Percentiles rank a stretch among this genome's conserved stretches.
Conservation (phyloP, 1,284 basidiomycete species). For the Cutaneotrichosporon dermatis region DNA sequence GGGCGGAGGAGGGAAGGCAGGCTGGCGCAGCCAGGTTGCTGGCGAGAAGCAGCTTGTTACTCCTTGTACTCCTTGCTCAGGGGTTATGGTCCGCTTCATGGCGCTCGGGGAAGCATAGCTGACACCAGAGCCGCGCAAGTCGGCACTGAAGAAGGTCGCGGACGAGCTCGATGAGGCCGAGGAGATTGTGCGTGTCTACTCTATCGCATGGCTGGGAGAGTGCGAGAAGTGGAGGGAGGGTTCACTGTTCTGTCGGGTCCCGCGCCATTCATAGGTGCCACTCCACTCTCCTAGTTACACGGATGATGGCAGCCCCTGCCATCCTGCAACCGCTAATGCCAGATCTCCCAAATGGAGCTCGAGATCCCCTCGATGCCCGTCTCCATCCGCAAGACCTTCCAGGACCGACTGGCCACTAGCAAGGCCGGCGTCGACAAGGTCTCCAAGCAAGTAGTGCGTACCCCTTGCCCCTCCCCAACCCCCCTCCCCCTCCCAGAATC, state of each 20-base stretch:
- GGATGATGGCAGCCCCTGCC: too few relatives aligned
- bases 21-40: not conserved
- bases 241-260: too few relatives aligned
- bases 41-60: too few relatives aligned
- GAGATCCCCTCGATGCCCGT: slow-evolving; percentile 95
- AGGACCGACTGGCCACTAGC: slow-evolving; percentile 64
- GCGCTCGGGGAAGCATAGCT: too few relatives aligned
- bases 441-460: slow-evolving; percentile 64
- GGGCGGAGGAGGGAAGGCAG: too few relatives aligned
- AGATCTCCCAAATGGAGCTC: slow-evolving; percentile 99
- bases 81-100: too few relatives aligned
- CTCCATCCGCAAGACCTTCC: slow-evolving; percentile 69
- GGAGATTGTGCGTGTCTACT: slow-evolving; percentile 67
- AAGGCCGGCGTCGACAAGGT: slow-evolving; percentile 67
- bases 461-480: not conserved
- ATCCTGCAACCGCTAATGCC: slow-evolving; percentile 1
- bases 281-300: too few relatives aligned
- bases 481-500: too few relatives aligned
- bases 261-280: too few relatives aligned
- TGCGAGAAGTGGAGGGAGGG: too few relatives aligned
- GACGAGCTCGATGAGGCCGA: slow-evolving; percentile 98
- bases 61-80: too few relatives aligned
- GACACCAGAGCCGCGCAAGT: slow-evolving; percentile 72
- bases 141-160: slow-evolving; percentile 76
- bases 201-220: too few relatives aligned